Evolutionary conservation across 768 basidiomycete species (phyloP), one percentile per base, ranked within the genome.

Genomic region (Psilocybe cyanescens): DNA sequence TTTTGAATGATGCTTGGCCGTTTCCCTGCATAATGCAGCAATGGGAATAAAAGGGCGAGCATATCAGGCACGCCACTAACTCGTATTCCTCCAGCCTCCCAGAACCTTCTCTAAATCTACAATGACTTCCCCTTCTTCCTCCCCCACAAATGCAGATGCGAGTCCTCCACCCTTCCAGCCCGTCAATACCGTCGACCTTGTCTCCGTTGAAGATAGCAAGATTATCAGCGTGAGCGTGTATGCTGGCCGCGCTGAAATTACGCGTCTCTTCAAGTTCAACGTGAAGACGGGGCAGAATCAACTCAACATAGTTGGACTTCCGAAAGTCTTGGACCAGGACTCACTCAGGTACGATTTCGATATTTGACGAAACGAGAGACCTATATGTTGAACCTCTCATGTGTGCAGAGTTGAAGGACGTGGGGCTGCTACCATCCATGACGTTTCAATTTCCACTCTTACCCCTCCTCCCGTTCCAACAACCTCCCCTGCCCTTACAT

Each of bases 381-480:
- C 48, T 30, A 4, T 30, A 8, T n/a, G 11, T 29, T 45, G n/a
- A 3, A 29, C 41, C 19, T n/a, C 55, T 11, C 59, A 50, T 29
- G 5, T 60, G 4, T 60, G 4, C 57, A 82, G 81, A 58, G 80
- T 81, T 3, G 79, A 82, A 70, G 81, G 81, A 8, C 66, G 74
- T 17, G 79, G 81, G n/a, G 64, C 70, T 44, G 81, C 79, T 4
- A 81, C 77, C 0, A 82, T 83, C 46, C 79, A 82, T 50, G 81
- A 82, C 59, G 80, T 82, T 1, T 73, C 75, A 14, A 60, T 80
- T 35, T 75, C 76, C 2, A 55, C 44, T 1, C 57, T 65, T 14
- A 58, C 70, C 9, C 62, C 52, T 14, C 62, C 70, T 2, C 50
- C 68, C 4, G 14, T 46, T 8, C 65, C 66, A 1, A 69, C 59